Evolutionary conservation across 768 basidiomycete genomes (phyloP), one percentile per base, ranked within the genome.

Genomic region (Amanita pseudoporphyria): DNA sequence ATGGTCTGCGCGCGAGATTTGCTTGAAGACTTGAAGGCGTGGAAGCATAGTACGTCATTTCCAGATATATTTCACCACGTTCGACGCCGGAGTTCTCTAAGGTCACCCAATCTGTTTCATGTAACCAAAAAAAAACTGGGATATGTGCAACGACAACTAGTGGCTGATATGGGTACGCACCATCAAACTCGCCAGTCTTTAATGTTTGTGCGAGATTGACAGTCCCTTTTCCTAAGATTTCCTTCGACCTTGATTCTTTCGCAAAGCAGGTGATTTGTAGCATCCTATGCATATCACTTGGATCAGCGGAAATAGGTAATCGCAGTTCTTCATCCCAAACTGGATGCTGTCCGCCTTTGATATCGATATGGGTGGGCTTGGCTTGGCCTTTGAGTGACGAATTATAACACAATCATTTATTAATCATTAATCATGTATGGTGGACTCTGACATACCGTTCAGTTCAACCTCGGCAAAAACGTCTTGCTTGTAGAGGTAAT

Each of bases 291-390:
- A 80, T 79, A 30, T 77, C 76, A 7, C 60, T 62, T 0, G 62
- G 54, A n/a, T 77, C 75, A 57, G 78, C 80, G 56, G 76, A 62
- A 41, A 97, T 72, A 5, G 82, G 75, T 62, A 92, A 82, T 37
- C 90, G 79, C 46, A 94, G 64, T 64, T 96, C 92, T 30, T 81
- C 81, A 60, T 96, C 93, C 91, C 93, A 97, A 52, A 83, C 78
- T 2, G 94, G 94, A 64, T 89, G 86, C 60, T 97, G 94, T 0
- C 94, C 94, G 2, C 93, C 93, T 60, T 84, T 90, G 56, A 81
- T 71, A 58, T 90, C 85, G 52, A 82, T 74, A 47, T 77, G 71
- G 0, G 90, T 92, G 51, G 77, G 76, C 59, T 87, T 79, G 45
- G 76, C 81, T 14, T 69, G 68, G 33, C 81, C 79, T 63, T 70